These are phyloP conservation scores for Quercus cerris DNA, from an alignment of 306 rosid species.

Conservation along the genomic window DNA sequence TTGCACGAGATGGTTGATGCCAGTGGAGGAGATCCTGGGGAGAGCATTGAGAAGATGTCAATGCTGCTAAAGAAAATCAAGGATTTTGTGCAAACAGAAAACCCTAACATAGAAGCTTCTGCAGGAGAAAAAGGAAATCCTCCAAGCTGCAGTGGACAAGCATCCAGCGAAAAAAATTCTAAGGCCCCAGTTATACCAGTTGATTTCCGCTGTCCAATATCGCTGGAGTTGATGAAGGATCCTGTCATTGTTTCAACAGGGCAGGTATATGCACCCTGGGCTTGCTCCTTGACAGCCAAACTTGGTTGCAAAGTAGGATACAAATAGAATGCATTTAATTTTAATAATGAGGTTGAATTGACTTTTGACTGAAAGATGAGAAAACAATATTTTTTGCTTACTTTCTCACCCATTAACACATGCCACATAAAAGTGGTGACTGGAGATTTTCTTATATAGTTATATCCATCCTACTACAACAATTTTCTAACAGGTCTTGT, in stretches of 20 bases:
- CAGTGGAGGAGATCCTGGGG: conserved; percentile 84
- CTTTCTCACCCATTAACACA: neutral
- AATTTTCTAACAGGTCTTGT: conserved; percentile 21
- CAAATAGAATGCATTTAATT: conserved; percentile 9
- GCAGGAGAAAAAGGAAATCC: conserved; percentile 38
- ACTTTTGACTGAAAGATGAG: conserved; percentile 3
- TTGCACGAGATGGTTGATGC: conserved; percentile 86
- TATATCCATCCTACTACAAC: conserved; percentile 12
- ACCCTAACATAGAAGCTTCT: conserved; percentile 48
- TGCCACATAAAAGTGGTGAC: conserved; percentile 8
- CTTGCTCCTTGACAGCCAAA: conserved; percentile 19
- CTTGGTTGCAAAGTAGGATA: neutral
- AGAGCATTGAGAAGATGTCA: conserved; percentile 79
- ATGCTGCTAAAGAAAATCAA: conserved; percentile 78
- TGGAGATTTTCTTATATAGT: conserved; percentile 13
- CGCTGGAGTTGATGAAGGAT: conserved; percentile 92
- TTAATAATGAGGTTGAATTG: neutral
- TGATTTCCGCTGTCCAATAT: conserved; percentile 96
- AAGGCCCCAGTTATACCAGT: conserved; percentile 63
- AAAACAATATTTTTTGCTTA: conserved; percentile 8
- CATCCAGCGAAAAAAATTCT: conserved; percentile 45
- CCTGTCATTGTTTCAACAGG: conserved; percentile 99
- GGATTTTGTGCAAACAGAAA: conserved; percentile 80
- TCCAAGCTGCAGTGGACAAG: conserved; percentile 46
- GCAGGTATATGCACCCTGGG: conserved; percentile 59